Evolutionary conservation across 2,329 filamentous ascomycete genomes (phyloP).

Genomic region (Meredithiella fracta): DNA sequence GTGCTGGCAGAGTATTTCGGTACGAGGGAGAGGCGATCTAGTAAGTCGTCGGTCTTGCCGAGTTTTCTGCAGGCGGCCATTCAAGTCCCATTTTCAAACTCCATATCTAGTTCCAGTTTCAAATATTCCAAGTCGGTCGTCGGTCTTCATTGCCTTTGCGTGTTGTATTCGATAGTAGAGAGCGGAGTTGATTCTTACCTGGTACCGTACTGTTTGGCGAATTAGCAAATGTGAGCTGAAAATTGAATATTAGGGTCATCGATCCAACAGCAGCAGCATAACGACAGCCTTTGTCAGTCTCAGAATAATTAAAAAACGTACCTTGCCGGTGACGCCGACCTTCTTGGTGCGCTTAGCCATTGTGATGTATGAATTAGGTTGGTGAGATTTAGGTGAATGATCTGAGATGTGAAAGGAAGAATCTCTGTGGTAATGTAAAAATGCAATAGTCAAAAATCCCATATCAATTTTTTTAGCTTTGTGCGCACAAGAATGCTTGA

Average conservation of each 20-base stretch:
- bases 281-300: not conserved
- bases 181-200: slow-evolving; percentile 42
- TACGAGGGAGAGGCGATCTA: not conserved
- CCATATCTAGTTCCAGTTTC: not conserved
- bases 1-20: not conserved
- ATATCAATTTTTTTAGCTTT: slow-evolving; percentile 14
- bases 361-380: slow-evolving; percentile 33
- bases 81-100: not conserved
- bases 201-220: slow-evolving; percentile 64
- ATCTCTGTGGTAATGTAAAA: slow-evolving; percentile 13
- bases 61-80: not conserved
- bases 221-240: too few species aligned
- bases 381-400: slow-evolving; percentile 15
- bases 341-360: slow-evolving; percentile 95
- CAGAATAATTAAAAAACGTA: slow-evolving; percentile 20
- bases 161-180: not conserved
- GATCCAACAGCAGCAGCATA: not conserved
- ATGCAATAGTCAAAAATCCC: slow-evolving; percentile 12
- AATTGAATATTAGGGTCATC: not conserved
- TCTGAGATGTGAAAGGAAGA: slow-evolving; percentile 16
- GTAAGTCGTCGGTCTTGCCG: not conserved
- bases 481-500: slow-evolving; percentile 12
- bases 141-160: not conserved
- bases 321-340: slow-evolving; percentile 74
- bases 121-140: not conserved